Evolutionary conservation across 371 early-diverging fungal genomes (phyloP).

Genomic region (Saksenaea vasiformis): DNA sequence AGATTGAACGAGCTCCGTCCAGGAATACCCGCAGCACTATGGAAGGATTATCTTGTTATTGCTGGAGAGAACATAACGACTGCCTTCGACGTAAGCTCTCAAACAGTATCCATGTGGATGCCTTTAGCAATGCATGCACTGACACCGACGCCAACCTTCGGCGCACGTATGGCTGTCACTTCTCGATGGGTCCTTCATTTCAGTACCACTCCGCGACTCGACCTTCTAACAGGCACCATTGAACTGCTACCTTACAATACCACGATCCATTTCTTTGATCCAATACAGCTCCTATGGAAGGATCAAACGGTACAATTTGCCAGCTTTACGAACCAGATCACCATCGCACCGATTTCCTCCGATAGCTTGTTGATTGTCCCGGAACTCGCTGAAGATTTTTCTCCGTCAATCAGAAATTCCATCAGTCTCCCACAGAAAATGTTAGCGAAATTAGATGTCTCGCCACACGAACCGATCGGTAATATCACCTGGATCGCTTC

Average conservation of each 20-base stretch:
- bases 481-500: conserved; percentile 5
- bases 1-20: neutral
- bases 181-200: conserved; percentile 15
- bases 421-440: neutral
- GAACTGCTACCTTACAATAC: neutral
- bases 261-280: conserved; percentile 19
- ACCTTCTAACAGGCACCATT: neutral
- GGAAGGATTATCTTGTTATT: conserved; percentile 13
- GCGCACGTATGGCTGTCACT: conserved; percentile 11
- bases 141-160: neutral
- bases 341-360: neutral
- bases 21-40: conserved; percentile 10
- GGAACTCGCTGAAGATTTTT: neutral
- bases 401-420: neutral
- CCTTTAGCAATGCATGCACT: conserved; percentile 2
- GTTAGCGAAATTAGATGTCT: conserved; percentile 9
- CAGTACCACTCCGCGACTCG: neutral
- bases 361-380: conserved; percentile 1
- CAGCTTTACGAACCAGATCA: conserved; percentile 3
- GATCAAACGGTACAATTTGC: conserved; percentile 8
- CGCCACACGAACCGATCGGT: neutral
- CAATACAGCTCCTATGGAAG: conserved; percentile 7
- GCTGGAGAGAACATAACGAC: conserved; percentile 9
- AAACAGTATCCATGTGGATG: conserved; percentile 5
- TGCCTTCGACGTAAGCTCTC: conserved; percentile 12